Evolutionary conservation across 352 stramenopile genomes (phyloP).

Genomic region (Phytophthora idaei): DNA sequence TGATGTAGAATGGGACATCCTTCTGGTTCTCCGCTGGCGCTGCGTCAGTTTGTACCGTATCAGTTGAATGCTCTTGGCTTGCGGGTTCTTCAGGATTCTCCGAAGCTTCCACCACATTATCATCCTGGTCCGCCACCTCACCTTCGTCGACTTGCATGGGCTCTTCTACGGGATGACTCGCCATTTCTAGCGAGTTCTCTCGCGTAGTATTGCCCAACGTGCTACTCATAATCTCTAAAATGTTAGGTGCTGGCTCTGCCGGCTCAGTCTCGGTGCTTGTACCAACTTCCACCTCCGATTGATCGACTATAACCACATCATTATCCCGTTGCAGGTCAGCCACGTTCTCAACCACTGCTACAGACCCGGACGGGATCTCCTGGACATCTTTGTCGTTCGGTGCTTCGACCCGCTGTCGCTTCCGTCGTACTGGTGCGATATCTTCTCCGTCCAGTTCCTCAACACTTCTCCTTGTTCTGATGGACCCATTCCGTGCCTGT

Average conservation of each 20-base stretch:
- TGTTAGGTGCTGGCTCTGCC: constrained; percentile 28
- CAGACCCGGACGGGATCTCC: constrained; percentile 20
- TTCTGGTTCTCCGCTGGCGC: constrained; percentile 11
- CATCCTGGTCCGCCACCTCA: constrained; percentile 21
- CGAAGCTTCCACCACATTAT: constrained; percentile 5
- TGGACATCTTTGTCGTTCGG: constrained; percentile 1
- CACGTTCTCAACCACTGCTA: constrained; percentile 26
- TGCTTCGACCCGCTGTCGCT: constrained; percentile 30
- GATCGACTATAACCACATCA: constrained; percentile 20
- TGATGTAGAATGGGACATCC: constrained; percentile 50
- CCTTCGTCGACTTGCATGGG: constrained; percentile 37
- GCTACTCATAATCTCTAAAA: constrained; percentile 37
- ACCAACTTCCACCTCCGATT: constrained; percentile 13
- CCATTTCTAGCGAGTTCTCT: constrained; percentile 39
- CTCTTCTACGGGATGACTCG: constrained; percentile 45
- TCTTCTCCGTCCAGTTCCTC: constrained; percentile 19
- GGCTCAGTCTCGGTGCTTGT: constrained; percentile 16
- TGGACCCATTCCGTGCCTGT: constrained; percentile 11
- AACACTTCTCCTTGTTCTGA: constrained; percentile 18
- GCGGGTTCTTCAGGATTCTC: constrained; percentile 2
- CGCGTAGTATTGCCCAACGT: constrained; percentile 8
- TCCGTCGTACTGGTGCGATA: constrained; percentile 14
- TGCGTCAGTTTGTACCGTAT: background rate
- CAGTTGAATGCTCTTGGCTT: background rate
- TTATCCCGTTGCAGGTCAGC: constrained; percentile 12